Evolutionary conservation across 345 rosid species (phyloP), one percentile per base, ranked within the genome.

Genomic region (Linum trigynum): DNA sequence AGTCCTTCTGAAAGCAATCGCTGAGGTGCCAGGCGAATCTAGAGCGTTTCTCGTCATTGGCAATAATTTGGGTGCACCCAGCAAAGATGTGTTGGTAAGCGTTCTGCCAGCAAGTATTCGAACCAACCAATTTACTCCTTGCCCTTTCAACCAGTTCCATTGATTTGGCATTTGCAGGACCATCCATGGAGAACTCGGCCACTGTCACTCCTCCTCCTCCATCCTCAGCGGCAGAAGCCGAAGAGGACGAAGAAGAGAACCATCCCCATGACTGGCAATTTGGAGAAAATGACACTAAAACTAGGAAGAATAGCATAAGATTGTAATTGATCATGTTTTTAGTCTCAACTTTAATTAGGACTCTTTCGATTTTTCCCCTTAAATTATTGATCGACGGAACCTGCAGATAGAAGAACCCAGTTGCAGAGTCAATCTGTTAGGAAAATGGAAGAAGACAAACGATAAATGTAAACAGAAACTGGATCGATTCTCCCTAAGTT

Each of bases 11-110:
- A 38, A 88, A 92, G 75, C 98, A 92, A 66, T 90, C 94, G 1
- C 85, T 85, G 6, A 90, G 77, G 62, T 80, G 75, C 97, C 96
- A 92, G 61, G 97, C 97, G 41, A 92, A 90, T 39, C 96, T 67
- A 15, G 82, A 75, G 53, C 94, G 67, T 48, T 77, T 85, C 77
- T 92, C 97, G 69, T 88, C 91, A 1, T 69, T 58, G 0, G 86
- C 87, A 51, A 86, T 61, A 59, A 81, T 83, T 23, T 85, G 84
- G 0, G 84, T 79, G 73, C 98, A 92, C 10, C 91, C 91, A 2
- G 81, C 66, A 59, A 90, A 75, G 35, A 92, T 84, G 62, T 80
- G 77, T 1, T 69, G 64, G 59, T 90, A 88, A 3, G 96, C 92
- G 45, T 72, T 84, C 60, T 76, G 84, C 91, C 94, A 90, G 50